Evolutionary conservation across 371 early-diverging fungal genomes (phyloP).

Genomic region (Chytridiales sp.): DNA sequence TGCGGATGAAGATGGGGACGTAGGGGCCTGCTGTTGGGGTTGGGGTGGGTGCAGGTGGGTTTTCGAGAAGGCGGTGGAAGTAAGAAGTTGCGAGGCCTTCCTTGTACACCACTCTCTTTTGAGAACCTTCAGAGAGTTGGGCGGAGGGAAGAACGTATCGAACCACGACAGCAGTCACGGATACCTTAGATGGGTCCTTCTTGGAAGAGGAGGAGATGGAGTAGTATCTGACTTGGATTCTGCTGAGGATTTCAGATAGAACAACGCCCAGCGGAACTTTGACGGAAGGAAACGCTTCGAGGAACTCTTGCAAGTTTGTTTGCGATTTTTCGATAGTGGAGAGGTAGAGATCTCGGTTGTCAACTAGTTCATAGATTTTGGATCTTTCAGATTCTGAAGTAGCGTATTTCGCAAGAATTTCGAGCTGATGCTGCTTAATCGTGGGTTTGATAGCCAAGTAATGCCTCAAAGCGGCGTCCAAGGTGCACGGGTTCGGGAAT

Average conservation of each 20-base stretch:
- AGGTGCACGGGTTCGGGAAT: conserved; percentile 83
- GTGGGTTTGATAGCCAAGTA: conserved; percentile 85
- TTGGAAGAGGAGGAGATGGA: conserved; percentile 88
- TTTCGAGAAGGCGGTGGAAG: conserved; percentile 37
- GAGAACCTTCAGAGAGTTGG: conserved; percentile 4
- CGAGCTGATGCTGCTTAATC: conserved; percentile 56
- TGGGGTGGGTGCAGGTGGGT: not conserved
- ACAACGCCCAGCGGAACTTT: conserved; percentile 48
- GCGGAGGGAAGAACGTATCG: conserved; percentile 58
- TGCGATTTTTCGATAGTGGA: conserved; percentile 39
- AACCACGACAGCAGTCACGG: conserved; percentile 85
- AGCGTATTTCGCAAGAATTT: conserved; percentile 50
- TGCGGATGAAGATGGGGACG: conserved; percentile 84
- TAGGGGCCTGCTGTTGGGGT: conserved; percentile 21
- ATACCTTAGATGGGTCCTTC: conserved; percentile 64
- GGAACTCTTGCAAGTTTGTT: conserved; percentile 43
- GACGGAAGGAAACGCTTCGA: conserved; percentile 42
- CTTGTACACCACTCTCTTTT: conserved; percentile 25
- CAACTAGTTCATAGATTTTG: conserved; percentile 36
- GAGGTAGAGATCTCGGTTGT: conserved; percentile 42
- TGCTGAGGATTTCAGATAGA: conserved; percentile 75
- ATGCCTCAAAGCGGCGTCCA: conserved; percentile 81
- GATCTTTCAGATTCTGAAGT: conserved; percentile 32
- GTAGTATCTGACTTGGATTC: conserved; percentile 89
- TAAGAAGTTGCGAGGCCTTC: conserved; percentile 45